Base-by-base conservation (phyloP, 2,329 filamentous ascomycete species). In the Bisporella sp. region DNA sequence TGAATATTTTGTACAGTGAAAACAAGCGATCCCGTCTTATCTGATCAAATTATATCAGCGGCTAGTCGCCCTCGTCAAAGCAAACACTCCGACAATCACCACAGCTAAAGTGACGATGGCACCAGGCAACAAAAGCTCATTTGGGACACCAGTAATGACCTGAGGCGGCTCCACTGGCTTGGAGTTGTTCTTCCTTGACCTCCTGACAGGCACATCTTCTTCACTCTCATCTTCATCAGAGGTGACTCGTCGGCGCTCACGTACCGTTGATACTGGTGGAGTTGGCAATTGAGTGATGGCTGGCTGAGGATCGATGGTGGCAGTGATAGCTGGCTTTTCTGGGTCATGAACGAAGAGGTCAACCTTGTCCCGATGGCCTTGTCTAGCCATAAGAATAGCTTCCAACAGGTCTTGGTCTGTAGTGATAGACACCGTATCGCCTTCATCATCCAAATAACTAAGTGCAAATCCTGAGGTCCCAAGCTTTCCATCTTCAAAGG, bases 311-410 rank as follows among this genome's bases (percentile, higher is more conserved):
- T 81, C 80, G 39, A 84, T 76, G 8, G 83, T 68, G 0, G 81
- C 78, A 7, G 82, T 73, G n/a, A 90, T 77, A 0, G 91, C 87
- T n/a, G 92, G 83, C 70, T 93, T 86, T 56, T 90, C 82, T 1
- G 92, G 91, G 62, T 99, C 87, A 66, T 99, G 93, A 9, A 97
- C 91, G 62, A 96, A 97, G 12, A 99, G 78, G 63, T 99, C 93
- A 21, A 99, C 93, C 76, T 99, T 99, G 60, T 97, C 93, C 43
- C 82, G 84, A 59, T 76, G 82, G 43, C 80, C 78, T 52, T 87
- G 83, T 53, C 89, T 85, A 4, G 92, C 89, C 31, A 97, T 78
- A 21, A 84, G 76, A 58, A 99, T 89, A 1, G 93, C 90, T 69
- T 99, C 93, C 2, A 93, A 71, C 41, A 99, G 78, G 66, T 99